Percentiles rank a stretch among this genome's conserved stretches.
These are phyloP conservation scores for Alloteropsis angusta DNA, from an alignment of 202 grass and related monocot species.

Conservation along the genomic window DNA sequence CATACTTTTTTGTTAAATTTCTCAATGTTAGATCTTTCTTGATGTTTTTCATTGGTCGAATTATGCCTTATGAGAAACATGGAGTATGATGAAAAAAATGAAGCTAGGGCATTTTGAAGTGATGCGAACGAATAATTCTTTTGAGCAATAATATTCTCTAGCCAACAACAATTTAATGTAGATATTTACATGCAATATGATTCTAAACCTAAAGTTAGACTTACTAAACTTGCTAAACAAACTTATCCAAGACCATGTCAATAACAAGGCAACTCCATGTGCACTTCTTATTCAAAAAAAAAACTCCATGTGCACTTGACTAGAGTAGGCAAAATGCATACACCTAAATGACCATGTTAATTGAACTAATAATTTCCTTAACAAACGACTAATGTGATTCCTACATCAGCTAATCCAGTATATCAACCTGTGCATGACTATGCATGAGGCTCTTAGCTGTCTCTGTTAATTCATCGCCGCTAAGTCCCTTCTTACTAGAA, in stretches of 20 bases:
- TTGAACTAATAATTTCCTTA: background rate
- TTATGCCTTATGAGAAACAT: background rate
- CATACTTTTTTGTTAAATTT: background rate
- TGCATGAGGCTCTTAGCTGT: background rate
- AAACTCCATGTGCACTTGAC: background rate
- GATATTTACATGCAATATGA: background rate
- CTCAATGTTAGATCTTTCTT: background rate
- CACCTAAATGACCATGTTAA: background rate
- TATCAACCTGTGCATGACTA: constrained; percentile 13
- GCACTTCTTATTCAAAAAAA: too few species aligned
- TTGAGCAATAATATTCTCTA: too few species aligned
- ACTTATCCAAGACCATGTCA: background rate
- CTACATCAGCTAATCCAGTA: background rate
- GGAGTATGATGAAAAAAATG: background rate
- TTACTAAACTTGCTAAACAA: background rate
- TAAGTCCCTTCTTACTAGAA: background rate
- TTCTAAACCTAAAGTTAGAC: background rate
- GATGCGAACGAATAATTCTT: background rate
- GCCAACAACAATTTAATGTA: background rate
- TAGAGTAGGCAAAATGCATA: background rate
- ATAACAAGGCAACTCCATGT: too few species aligned
- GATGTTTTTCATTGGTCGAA: background rate
- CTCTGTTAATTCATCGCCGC: background rate
- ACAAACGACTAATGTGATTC: background rate
- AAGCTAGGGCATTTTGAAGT: background rate